These are phyloP conservation scores for Parascedosporium putredinis DNA, from an alignment of 2,329 filamentous ascomycete genomes.

Conservation along the genomic window DNA sequence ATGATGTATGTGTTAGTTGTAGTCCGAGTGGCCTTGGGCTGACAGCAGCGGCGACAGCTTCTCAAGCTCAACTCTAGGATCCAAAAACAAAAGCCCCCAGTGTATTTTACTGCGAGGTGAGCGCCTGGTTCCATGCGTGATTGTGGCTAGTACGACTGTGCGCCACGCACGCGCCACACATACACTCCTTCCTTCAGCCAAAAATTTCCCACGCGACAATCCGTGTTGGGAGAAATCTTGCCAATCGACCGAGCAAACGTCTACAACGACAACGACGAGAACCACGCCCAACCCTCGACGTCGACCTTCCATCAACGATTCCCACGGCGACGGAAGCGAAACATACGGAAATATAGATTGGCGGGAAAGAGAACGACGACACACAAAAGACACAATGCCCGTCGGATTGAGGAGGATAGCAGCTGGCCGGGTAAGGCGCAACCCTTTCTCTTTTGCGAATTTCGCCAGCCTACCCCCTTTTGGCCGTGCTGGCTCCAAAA, in stretches of 20 bases:
- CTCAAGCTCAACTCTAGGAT: too few relatives aligned
- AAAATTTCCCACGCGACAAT: constrained; percentile 3
- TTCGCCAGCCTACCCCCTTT: too few relatives aligned
- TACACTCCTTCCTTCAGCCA: neutral
- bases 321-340: neutral
- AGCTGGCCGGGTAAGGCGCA: constrained; percentile 36
- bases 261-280: neutral
- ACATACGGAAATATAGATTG: too few relatives aligned
- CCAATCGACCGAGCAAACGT: neutral
- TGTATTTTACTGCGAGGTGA: too few relatives aligned
- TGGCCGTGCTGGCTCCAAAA: too few relatives aligned
- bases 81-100: too few relatives aligned
- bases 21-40: too few relatives aligned
- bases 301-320: neutral
- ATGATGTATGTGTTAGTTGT: too few relatives aligned
- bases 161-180: neutral
- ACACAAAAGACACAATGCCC: constrained; percentile 32
- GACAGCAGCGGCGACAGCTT: too few relatives aligned
- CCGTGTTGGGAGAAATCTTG: neutral
- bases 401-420: constrained; percentile 42
- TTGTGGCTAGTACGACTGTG: neutral
- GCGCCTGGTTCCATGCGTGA: neutral
- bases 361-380: too few relatives aligned
- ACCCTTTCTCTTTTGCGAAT: neutral
- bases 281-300: neutral